Percentiles rank a stretch among this genome's conserved stretches.
Conservation (phyloP, 495 filamentous ascomycete species). For the Trichoderma orchidacearum region DNA sequence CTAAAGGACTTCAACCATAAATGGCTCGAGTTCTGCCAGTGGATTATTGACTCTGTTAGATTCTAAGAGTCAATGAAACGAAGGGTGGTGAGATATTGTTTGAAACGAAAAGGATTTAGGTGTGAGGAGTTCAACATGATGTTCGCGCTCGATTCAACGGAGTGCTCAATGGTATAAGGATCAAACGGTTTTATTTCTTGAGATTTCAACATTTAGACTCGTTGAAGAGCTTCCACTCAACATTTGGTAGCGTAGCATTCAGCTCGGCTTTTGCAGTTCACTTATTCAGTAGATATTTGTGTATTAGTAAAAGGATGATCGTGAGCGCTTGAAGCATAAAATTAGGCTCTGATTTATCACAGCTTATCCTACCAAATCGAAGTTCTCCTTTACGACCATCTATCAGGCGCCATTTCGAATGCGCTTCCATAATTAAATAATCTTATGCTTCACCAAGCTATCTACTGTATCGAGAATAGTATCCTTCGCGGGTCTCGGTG, state of each 20-base stretch:
- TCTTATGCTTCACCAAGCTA: background rate
- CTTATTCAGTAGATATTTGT: background rate
- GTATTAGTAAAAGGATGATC: too few relatives aligned
- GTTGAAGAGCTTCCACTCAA: background rate
- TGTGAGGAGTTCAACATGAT: background rate
- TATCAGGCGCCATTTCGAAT: too few relatives aligned
- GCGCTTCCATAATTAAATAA: too few relatives aligned
- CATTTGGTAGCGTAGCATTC: background rate
- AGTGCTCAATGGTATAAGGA: background rate
- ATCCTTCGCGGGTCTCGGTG: background rate
- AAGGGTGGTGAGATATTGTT: background rate
- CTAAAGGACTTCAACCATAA: background rate
- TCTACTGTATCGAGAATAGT: background rate
- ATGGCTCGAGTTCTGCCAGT: constrained; percentile 1
- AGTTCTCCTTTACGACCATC: too few relatives aligned
- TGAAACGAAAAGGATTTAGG: background rate
- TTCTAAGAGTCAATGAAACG: too few relatives aligned
- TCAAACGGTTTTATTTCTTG: background rate
- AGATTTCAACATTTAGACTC: background rate
- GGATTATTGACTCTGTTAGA: background rate
- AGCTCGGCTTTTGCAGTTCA: too few relatives aligned
- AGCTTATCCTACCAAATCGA: too few relatives aligned
- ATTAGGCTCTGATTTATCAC: too few relatives aligned
- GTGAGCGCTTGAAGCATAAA: too few relatives aligned
- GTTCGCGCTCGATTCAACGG: background rate